Evolutionary conservation across 225 moss, liverwort and hornwort genomes (phyloP).

Genomic region (Sphagnum tenellum): DNA sequence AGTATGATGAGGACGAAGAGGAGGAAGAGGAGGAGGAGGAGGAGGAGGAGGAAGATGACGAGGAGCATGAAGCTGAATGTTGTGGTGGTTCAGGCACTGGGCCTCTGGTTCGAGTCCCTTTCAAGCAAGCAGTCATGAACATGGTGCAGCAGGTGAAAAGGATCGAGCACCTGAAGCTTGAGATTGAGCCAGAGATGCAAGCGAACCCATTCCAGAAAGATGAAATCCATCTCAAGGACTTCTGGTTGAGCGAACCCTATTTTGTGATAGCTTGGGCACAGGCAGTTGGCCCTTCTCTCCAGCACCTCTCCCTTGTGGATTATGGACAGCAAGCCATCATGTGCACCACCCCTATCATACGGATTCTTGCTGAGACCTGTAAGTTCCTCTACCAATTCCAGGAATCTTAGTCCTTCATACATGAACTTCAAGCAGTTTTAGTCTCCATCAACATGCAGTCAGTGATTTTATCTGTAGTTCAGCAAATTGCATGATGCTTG

Average conservation of each 20-base stretch:
- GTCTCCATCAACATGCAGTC: no score
- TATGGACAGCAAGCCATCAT: constrained; percentile 89
- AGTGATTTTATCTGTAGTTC: no score
- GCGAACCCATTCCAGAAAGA: constrained; percentile 51
- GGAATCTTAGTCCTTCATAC: no score
- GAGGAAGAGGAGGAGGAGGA: constrained; percentile 12
- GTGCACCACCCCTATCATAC: constrained; percentile 49
- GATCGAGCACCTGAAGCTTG: constrained; percentile 56
- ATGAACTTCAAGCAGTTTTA: no score
- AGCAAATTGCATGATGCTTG: no score
- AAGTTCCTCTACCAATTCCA: constrained; percentile 9
- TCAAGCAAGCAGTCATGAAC: constrained; percentile 23
- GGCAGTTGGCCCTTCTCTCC: constrained; percentile 24
- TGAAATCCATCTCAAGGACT: constrained; percentile 45
- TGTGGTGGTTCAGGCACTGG: no score
- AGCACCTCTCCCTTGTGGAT: constrained; percentile 56
- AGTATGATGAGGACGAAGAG: constrained; percentile 17
- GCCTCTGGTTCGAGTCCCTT: constrained; percentile 12
- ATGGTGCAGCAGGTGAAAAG: constrained; percentile 23
- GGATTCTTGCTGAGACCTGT: constrained; percentile 47
- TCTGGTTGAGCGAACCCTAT: constrained; percentile 59
- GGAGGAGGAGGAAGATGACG: constrained; percentile 12
- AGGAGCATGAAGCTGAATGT: constrained; percentile 7
- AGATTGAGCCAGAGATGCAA: constrained; percentile 84
- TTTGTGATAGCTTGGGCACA: constrained; percentile 53